Base-by-base conservation (phyloP, 371 early-diverging fungal species). In the Mortierella sp. region DNA sequence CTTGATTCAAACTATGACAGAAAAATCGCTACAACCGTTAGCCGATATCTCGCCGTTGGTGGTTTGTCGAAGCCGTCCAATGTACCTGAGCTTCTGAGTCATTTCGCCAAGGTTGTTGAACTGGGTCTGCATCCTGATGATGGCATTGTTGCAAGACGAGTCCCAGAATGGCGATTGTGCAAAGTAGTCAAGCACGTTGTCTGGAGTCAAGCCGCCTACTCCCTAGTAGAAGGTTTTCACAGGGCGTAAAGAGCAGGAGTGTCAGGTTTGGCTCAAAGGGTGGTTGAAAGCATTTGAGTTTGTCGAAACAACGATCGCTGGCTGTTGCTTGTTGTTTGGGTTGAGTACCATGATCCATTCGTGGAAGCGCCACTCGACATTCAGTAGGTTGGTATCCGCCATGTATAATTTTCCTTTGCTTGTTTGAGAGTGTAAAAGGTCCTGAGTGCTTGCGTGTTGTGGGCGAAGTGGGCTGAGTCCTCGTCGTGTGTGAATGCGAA, bases 121-220 rank as follows among this genome's bases (percentile, higher is more conserved):
- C 85, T 97, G 95, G 9, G 98, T 97, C 87, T 99, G 99, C 99
- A 99, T 99, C 77, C 93, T 91, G 19, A 99, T 83, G 14, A 96
- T 93, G 69, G 98, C 99, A 85, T 99, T 99, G 83, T 97, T 97
- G 89, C 96, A 98, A 13, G 94, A 92, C 53, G 95, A 91, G 90
- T 99, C 99, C 95, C 99, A 99, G 89, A 99, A 99, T 13, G 97
- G 99, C 5, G 98, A 97, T 73, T 90, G 91, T 34, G 96, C 92
- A 89, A 99, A 99, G 90, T 99, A 99, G 80, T 97, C 97, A 0
- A 99, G 88, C 3, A 96, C 96, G 83, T 96, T 98, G 80, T 95
- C 92, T 59, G 95, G 94, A 72, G 91, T 91, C 51, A 96, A 90
- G 8, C 94, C 94, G 24, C 95, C 94, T 26, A 92, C 89, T 70